These are phyloP conservation scores for Syzygium jambos DNA, from an alignment of 345 rosid species.

Conservation along the genomic window DNA sequence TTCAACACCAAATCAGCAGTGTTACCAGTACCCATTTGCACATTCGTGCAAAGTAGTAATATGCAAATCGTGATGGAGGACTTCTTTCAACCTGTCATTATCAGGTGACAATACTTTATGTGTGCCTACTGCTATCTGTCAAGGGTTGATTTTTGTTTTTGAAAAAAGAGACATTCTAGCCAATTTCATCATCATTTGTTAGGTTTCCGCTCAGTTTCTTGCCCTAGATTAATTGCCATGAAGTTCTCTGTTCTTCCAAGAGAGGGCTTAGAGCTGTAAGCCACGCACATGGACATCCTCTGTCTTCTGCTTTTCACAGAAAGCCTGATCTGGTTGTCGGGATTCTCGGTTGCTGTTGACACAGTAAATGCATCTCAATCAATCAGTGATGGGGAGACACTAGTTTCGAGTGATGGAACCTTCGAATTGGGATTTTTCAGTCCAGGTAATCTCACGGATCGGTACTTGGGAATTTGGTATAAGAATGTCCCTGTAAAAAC, in stretches of 20 bases:
- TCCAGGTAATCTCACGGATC: slow-evolving; percentile 10
- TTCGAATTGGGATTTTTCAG: slow-evolving; percentile 27
- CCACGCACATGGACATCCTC: neutral
- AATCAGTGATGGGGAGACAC: slow-evolving; percentile 9
- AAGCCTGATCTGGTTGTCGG: neutral
- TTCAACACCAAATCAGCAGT: neutral
- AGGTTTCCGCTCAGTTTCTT: neutral
- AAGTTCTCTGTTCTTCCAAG: neutral
- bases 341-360: neutral
- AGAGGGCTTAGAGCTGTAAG: neutral
- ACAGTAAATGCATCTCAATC: slow-evolving; percentile 3
- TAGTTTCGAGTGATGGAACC: slow-evolving; percentile 7
- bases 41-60: neutral
- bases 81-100: neutral
- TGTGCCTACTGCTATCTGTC: neutral
- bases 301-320: neutral
- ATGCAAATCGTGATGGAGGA: neutral
- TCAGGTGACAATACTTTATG: neutral
- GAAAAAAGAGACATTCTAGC: neutral
- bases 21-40: neutral
- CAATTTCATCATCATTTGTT: neutral
- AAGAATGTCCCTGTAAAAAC: slow-evolving; percentile 4
- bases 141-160: neutral
- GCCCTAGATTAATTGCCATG: neutral
- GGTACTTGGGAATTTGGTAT: slow-evolving; percentile 41